Evolutionary conservation across 2,329 filamentous ascomycete species (phyloP), one percentile per base, ranked within the genome.

Genomic region (Aspergillus sp.): DNA sequence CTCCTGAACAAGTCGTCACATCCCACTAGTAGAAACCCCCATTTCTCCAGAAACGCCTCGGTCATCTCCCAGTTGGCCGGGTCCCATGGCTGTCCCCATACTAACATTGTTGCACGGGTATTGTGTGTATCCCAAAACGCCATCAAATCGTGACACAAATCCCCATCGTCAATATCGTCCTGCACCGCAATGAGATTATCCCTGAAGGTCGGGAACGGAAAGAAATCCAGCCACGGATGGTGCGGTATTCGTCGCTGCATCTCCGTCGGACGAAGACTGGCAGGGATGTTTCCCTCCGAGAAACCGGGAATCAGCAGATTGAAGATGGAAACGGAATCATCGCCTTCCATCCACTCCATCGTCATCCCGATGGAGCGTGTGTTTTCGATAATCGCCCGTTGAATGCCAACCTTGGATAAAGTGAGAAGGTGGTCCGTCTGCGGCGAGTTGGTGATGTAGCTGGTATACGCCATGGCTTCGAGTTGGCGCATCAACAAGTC

Each of bases 141-240:
- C 32, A 61, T 52, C 7, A 69, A 44, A 35, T 69, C 68, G 31
- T 53, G 42, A 45, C 67, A 69, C 5, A 71, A 56, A 11, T 67
- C 63, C 26, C 69, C 65, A 19, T 66, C 57, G 47, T 72, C 63
- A 33, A 71, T 42, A 3, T 40, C 6, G 27, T 50, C 50, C 4
- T 42, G 40, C n/a, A 51, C 47, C 5, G 40, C 45, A 33, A 71
- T 70, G 37, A 70, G 44, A 38, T 59, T 62, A 39, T 70, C 64
- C n/a, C 69, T 51, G 56, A 70, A 60, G 27, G 54, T 57, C 5
- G 66, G 67, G 39, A 70, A 69, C 1, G 67, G 67, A 28, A 70
- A 64, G n/a, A 66, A 58, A 45, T 71, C 68, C 37, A 70, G 61
- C 65, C 66, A 71, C 0, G 56, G 53, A 19, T 60, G 60, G 48